phyloP scores from a whole-genome alignment of 2,329 filamentous ascomycete species.

The Blumeria hordei region DNA sequence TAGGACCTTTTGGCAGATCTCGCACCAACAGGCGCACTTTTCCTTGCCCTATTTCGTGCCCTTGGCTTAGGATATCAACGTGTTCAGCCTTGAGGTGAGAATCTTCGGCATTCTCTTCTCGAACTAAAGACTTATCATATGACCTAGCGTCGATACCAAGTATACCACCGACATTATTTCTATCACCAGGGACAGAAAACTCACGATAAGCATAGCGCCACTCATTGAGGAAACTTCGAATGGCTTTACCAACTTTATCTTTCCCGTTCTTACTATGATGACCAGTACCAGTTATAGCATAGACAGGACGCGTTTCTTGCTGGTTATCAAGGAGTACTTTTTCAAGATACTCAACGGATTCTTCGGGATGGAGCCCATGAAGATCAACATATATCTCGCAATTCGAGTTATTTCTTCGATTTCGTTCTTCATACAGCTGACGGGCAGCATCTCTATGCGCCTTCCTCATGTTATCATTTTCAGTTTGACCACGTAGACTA shows the following conservation, averaged over 20 bases:
- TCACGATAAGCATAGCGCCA: conserved; percentile 92
- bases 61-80: conserved; percentile 34
- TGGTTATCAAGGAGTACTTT: conserved; percentile 66
- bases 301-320: conserved; percentile 50
- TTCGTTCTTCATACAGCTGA: conserved; percentile 81
- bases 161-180: conserved; percentile 57
- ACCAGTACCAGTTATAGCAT: conserved; percentile 89
- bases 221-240: conserved; percentile 76
- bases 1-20: conserved; percentile 17
- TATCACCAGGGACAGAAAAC: conserved; percentile 88
- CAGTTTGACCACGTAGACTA: conserved; percentile 78
- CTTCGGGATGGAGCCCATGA: conserved; percentile 94
- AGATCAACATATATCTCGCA: conserved; percentile 81
- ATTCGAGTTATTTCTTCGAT: conserved; percentile 35
- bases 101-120: conserved; percentile 17
- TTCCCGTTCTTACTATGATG: conserved; percentile 98
- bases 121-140: conserved; percentile 35
- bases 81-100: conserved; percentile 17
- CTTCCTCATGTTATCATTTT: conserved; percentile 93
- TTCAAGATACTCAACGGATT: conserved; percentile 85
- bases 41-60: conserved; percentile 42
- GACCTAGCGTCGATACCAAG: conserved; percentile 42
- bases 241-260: conserved; percentile 90
- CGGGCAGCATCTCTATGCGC: conserved; percentile 84
- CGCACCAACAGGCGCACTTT: conserved; percentile 41